Evolutionary conservation across 768 basidiomycete genomes (phyloP).

Genomic region (Cystoderma amianthinum): DNA sequence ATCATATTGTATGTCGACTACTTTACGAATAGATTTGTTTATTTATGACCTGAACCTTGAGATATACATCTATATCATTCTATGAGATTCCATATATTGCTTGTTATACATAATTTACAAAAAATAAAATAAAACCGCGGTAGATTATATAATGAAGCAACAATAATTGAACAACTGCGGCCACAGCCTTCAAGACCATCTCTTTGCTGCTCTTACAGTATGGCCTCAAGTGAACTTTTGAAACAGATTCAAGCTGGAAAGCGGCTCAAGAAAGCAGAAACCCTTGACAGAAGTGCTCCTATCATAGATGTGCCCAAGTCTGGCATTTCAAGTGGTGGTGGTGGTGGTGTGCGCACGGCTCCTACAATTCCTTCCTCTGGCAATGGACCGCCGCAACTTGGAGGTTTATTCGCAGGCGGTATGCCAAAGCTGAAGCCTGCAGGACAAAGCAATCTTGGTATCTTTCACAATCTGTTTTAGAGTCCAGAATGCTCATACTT

Average conservation of each 20-base stretch:
- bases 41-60: too few relatives aligned
- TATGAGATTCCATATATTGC: too few relatives aligned
- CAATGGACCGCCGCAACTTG: slow-evolving; percentile 68
- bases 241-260: slow-evolving; percentile 82
- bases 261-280: slow-evolving; percentile 74
- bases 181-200: background rate
- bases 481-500: slow-evolving; percentile 6
- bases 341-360: background rate
- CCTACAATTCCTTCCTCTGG: slow-evolving; percentile 8
- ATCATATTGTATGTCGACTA: too few relatives aligned
- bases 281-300: slow-evolving; percentile 77
- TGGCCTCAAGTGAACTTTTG: slow-evolving; percentile 74
- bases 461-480: slow-evolving; percentile 10
- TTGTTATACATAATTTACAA: too few relatives aligned
- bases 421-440: slow-evolving; percentile 86
- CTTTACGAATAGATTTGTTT: too few relatives aligned
- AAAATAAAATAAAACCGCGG: too few relatives aligned
- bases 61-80: too few relatives aligned
- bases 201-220: slow-evolving; percentile 17
- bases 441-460: slow-evolving; percentile 54
- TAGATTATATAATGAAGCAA: too few relatives aligned
- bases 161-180: background rate
- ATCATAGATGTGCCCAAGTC: slow-evolving; percentile 42
- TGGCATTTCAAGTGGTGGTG: slow-evolving; percentile 23
- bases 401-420: slow-evolving; percentile 83